Evolutionary conservation across 2,329 filamentous ascomycete species (phyloP), one percentile per base, ranked within the genome.

Genomic region (Bipolaris zeicola): DNA sequence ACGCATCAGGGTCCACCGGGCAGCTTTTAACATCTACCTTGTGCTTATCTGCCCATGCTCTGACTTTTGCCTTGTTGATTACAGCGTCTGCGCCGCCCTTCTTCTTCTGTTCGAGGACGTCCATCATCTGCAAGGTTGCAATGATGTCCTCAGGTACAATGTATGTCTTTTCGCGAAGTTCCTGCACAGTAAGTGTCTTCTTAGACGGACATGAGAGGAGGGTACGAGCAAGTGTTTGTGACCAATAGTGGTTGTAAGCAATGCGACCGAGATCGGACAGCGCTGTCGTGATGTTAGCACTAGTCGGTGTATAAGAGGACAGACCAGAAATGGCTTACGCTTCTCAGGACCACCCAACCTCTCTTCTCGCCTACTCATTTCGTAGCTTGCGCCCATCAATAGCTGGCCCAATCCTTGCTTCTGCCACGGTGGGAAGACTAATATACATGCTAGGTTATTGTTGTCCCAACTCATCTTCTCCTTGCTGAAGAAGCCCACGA

Each of bases 381-480:
- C 93, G 76, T 99, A 99, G 36, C 91, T 96, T 2, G 95, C 87
- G 5, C 91, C 92, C 87, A 99, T 98, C 31, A 99, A 82, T 48
- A 98, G 80, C 49, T 91, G 87, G 0, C 95, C 95, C 0, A 98
- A 83, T 1, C 94, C 92, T 63, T 92, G 92, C 61, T 90, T 88
- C 77, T 98, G 94, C 87, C 94, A 98, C 0, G 95, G 95, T 1
- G 95, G 95, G 70, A 98, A 98, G 14, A 98, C 85, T 6, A 98
- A 82, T 66, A 99, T 99, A 73, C 95, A 99, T 1, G 95, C 95
- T 5, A 99, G 83, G 65, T 98, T 99, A 77, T 99, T 98, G 70
- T 94, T 93, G 70, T 99, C 95, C 94, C 95, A 99, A 3, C 92
- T 96, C 82, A 97, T 90, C 76, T 98, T 98, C 77, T 99, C 95